A percentile compares a stretch with the other conserved stretches of the same genome.
phyloP scores from a whole-genome alignment of 1,284 basidiomycete genomes.

The Anthracocystis walkeri region DNA sequence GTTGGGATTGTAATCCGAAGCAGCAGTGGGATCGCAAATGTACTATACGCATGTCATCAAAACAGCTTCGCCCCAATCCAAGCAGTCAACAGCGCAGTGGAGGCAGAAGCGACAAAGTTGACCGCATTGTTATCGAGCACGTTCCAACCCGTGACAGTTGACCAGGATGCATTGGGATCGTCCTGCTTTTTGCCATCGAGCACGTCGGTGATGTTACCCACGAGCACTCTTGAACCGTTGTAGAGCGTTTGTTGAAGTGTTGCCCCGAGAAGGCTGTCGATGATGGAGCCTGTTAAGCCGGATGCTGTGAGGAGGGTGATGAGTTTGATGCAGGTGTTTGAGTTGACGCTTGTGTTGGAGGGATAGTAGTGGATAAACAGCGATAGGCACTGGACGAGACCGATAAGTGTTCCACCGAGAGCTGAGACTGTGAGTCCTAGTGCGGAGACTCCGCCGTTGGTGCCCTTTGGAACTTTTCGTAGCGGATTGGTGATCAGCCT shows the following conservation, averaged over 20 bases:
- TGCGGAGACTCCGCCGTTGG: constrained; percentile 86
- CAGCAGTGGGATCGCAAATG: too few relatives aligned
- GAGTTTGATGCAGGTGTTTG: constrained; percentile 74
- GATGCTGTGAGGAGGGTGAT: constrained; percentile 70
- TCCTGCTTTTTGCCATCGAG: constrained; percentile 14
- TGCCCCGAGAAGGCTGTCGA: constrained; percentile 78
- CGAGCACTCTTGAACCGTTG: constrained; percentile 76
- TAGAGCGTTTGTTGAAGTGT: constrained; percentile 86
- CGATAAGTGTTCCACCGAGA: constrained; percentile 75
- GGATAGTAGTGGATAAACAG: constrained; percentile 68
- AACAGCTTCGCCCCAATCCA: constrained; percentile 26
- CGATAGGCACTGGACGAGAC: constrained; percentile 72
- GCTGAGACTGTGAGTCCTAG: constrained; percentile 81
- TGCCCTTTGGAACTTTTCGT: constrained; percentile 89
- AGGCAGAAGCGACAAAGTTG: constrained; percentile 53
- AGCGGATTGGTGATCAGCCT: constrained; percentile 73
- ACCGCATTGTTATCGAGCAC: constrained; percentile 80
- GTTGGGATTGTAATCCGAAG: constrained; percentile 32
- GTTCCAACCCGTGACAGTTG: constrained; percentile 78
- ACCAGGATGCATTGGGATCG: constrained; percentile 68
- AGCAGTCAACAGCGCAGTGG: constrained; percentile 37
- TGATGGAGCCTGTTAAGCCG: constrained; percentile 74
- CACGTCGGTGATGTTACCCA: constrained; percentile 29
- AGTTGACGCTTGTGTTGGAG: neutral
- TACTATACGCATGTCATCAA: neutral